phyloP scores from a whole-genome alignment of 768 basidiomycete species.

The Podaxis sp. region DNA sequence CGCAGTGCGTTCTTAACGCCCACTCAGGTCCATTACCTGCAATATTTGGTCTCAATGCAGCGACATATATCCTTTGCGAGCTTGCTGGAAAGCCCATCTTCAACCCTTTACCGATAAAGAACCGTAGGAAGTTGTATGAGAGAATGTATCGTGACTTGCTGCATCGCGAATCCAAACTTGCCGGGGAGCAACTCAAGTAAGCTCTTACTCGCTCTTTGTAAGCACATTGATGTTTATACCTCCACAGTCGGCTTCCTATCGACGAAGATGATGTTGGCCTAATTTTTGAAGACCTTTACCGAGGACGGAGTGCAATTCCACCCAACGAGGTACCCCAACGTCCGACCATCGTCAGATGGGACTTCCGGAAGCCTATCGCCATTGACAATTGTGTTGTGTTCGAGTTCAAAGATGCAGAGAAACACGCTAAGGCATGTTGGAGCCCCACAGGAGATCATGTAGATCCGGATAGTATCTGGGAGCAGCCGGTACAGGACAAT shows the following conservation, averaged over 20 bases:
- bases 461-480: constrained; percentile 64
- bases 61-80: constrained; percentile 84
- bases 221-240: neutral
- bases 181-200: constrained; percentile 57
- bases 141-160: constrained; percentile 74
- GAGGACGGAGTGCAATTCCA: constrained; percentile 73
- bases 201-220: constrained; percentile 17
- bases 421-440: constrained; percentile 50
- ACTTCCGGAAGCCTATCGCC: constrained; percentile 53
- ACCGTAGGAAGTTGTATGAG: constrained; percentile 80
- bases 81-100: constrained; percentile 79
- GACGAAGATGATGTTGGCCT: constrained; percentile 80
- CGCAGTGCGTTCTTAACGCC: neutral
- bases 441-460: constrained; percentile 21
- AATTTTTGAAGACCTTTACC: constrained; percentile 83
- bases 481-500: constrained; percentile 49
- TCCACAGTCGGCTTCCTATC: constrained; percentile 63
- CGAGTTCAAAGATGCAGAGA: constrained; percentile 69
- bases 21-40: constrained; percentile 71
- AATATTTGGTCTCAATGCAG: constrained; percentile 87
- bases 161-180: constrained; percentile 66
- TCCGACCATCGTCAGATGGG: constrained; percentile 82
- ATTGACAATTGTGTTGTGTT: constrained; percentile 87
- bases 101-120: constrained; percentile 84
- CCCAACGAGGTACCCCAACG: constrained; percentile 70